Base-by-base conservation (phyloP, 1,139 yeast genomes). In the Blastobotrys malaysiensis region DNA sequence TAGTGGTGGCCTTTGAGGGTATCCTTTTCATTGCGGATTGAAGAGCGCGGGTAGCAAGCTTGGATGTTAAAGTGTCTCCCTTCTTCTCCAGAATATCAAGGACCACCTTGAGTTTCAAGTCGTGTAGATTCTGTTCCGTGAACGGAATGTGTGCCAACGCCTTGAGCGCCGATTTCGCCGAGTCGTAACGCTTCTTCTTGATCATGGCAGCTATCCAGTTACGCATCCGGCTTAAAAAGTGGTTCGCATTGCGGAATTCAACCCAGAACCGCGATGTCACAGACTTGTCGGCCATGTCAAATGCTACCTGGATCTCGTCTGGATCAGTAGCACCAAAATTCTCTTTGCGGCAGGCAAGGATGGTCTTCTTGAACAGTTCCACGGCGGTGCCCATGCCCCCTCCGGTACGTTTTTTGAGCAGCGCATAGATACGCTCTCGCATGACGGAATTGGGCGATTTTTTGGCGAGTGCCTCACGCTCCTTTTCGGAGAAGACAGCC, bases 161-260 rank as follows among this genome's bases (percentile, higher is more conserved):
- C 14, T 52, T 51, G 39, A 68, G 44, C 11, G 61, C 61, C 4
- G 57, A 47, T 7, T 48, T 49, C 13, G 62, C 54, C 5, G 49
- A 52, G 14, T 60, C 63, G 36, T 52, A 59, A 19, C 54, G 48
- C 52, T 62, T 63, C 19, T 48, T 47, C 44, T 57, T 58, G 13
- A 52, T 31, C 49, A 57, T 49, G 5, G 52, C 52, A 2, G 61
- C 59, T 52, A 69, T 52, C 70, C 70, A 69, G 56, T 66, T 67
- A 24, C 69, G 61, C 46, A 66, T 52, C n/a, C 72, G 61, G 1
- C 64, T 63, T 14, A 65, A 43, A 27, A 67, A 55, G 14, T 51
- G 48, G 20, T 51, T 47, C 14, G 56, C 55, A 20, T 55, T 50
- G 9, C 57, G 49, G 46, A 63, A 54, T 2, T 57, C 56, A 19